Base-by-base conservation (phyloP, 1,284 basidiomycete species). In the Boletus smithii region DNA sequence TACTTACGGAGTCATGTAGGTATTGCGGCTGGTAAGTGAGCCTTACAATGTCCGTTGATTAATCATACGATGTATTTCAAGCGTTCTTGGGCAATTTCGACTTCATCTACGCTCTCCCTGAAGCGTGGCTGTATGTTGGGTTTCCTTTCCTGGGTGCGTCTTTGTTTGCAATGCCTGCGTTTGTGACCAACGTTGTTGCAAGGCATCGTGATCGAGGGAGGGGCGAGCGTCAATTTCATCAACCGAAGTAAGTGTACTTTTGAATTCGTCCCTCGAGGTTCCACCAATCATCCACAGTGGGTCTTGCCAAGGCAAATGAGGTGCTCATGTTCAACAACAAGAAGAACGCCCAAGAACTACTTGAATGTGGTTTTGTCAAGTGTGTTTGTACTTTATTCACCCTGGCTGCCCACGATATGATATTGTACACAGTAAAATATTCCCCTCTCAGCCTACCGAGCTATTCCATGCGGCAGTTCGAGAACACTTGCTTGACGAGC, bases 51-150 rank as follows among this genome's bases (percentile, higher is more conserved):
- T 31, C 10, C 18, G 10, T 22, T 24, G 35, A 36, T 17, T 16
- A 9, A 32, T 33, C 34, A 46, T 24, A 22, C 8, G 11, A 44
- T 13, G 13, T 18, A 3, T 46, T 27, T 38, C 4, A 55, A 85
- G 84, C 83, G 1, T 79, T 85, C 55, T 66, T 87, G 20, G 83
- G 84, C 2, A 76, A 85, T 50, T 85, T 85, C 55, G 84, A 88
- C 58, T 85, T 87, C 58, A 82, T 87, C 22, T 87, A 85, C 52
- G 73, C 76, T n/a, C 63, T 85, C 51, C 79, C 81, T 1, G 69
- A 74, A 46, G 73, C 68, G 2, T 87, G 81, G 80, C 61, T 87
- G 10, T 76, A 77, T 23, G 71, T 79, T 1, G 84, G 83, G 1
- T 87, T 87, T 57, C 74, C 83, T 0, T 85, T 84, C 56, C 57